Base-by-base conservation (phyloP, 2,329 filamentous ascomycete species). In the Cladosporium cucumerinum region DNA sequence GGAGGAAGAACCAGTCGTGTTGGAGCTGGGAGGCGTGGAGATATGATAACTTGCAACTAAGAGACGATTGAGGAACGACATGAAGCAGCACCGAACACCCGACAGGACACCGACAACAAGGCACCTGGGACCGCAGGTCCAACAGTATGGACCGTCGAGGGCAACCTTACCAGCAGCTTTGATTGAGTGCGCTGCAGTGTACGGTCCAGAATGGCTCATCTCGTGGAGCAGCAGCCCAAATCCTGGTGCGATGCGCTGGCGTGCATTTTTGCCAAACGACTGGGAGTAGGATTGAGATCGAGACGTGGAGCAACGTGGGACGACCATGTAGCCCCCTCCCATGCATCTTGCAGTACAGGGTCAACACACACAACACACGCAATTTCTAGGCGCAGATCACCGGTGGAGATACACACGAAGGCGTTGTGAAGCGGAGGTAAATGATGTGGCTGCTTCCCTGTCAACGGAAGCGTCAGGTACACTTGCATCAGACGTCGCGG, bases 211-310 rank as follows among this genome's bases (percentile, higher is more conserved):
- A 69, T 69, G 67, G 67, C 69, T 70, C 49, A 55, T 69, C 69
- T 67, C 68, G 70, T 69, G 66, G 60, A 62, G 60, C 60, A 62
- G 32, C 32, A 71, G 69, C 68, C 71, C 77, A 78, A 79, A 76
- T 78, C 79, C 79, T 79, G 80, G 79, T 58, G 75, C 91, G 91
- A 93, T 96, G 92, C 90, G 92, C 85, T 96, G 92, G 92, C 92
- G 89, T 88, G 82, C 84, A 84, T 89, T 84, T 84, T 87, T 86
- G 86, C 91, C 91, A 94, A 89, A 93, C 87, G 85, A 88, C 65
- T 66, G 46, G 57, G 52, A 59, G 48, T 8, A 59, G 46, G 62
- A 64, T 69, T 67, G 70, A 72, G 71, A 74, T 75, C 70, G 68
- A 72, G 69, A 69, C 69, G 69, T 67, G 71, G 69, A 73, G 69